Evolutionary conservation across 371 early-diverging fungal genomes (phyloP).

Genomic region (Mucor sp.): DNA sequence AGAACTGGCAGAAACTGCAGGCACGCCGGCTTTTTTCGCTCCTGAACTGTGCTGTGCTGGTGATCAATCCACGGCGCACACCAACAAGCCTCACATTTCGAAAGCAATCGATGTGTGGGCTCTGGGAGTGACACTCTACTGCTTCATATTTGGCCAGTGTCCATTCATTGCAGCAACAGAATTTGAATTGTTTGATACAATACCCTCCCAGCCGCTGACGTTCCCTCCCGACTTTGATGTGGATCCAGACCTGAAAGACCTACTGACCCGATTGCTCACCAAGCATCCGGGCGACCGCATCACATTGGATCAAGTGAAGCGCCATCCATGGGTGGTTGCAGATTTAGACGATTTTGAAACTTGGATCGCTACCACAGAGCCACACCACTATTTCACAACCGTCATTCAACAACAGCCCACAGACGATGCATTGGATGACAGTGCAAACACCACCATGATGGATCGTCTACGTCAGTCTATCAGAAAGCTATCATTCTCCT

Average conservation of each 20-base stretch:
- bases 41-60: constrained; percentile 91
- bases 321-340: constrained; percentile 86
- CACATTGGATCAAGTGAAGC: constrained; percentile 82
- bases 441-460: constrained; percentile 37
- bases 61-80: constrained; percentile 14
- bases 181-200: constrained; percentile 92
- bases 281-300: constrained; percentile 88
- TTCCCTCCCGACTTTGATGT: constrained; percentile 36
- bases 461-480: constrained; percentile 26
- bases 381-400: constrained; percentile 9
- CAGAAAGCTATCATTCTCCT: constrained; percentile 23
- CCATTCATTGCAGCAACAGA: constrained; percentile 98
- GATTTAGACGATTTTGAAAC: constrained; percentile 64
- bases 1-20: constrained; percentile 94
- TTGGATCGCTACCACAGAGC: constrained; percentile 46
- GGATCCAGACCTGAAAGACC: constrained; percentile 54
- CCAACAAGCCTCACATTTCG: constrained; percentile 59
- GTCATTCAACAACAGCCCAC: neutral
- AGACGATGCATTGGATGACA: constrained; percentile 9
- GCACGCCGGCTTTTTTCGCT: constrained; percentile 97
- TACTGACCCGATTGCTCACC: constrained; percentile 73
- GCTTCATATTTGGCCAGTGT: constrained; percentile 93
- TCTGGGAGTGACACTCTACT: constrained; percentile 98
- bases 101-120: constrained; percentile 98
- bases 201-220: constrained; percentile 66